Percentiles rank a stretch among this genome's conserved stretches.
Conservation (phyloP, 805 yeast genomes). For the Yarrowia sp. region DNA sequence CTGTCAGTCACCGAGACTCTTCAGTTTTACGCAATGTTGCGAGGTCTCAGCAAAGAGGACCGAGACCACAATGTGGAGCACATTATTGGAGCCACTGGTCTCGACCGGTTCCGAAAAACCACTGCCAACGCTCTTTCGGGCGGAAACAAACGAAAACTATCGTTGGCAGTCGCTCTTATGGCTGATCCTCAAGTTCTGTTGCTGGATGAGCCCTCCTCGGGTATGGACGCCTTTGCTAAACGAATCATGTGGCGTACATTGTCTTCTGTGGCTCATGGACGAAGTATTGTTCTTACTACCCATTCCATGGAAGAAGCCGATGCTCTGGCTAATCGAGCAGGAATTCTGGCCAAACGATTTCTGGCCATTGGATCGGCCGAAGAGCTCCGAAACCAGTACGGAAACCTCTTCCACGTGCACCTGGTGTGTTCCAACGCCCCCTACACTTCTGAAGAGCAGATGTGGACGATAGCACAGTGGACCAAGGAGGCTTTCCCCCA, state of each 20-base stretch:
- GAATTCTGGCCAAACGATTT: conserved; percentile 36
- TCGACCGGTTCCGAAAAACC: conserved; percentile 35
- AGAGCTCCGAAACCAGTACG: conserved; percentile 34
- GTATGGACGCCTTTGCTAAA: conserved; percentile 42
- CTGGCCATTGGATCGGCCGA: conserved; percentile 38
- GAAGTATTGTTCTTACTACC: conserved; percentile 39
- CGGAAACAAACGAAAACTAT: conserved; percentile 40
- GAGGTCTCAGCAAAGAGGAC: conserved; percentile 32
- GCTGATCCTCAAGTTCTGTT: conserved; percentile 40
- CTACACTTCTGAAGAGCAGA: conserved; percentile 33
- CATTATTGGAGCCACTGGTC: conserved; percentile 38
- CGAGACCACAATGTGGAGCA: conserved; percentile 34
- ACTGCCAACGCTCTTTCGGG: conserved; percentile 39
- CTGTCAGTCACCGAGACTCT: conserved; percentile 38
- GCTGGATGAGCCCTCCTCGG: conserved; percentile 42
- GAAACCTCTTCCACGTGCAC: conserved; percentile 37
- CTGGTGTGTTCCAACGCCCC: conserved; percentile 36
- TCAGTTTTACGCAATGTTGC: conserved; percentile 36
- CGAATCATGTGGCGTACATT: conserved; percentile 41
- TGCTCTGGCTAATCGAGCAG: conserved; percentile 39
- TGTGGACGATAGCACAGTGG: conserved; percentile 33
- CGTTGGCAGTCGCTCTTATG: conserved; percentile 39
- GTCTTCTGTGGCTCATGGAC: conserved; percentile 36
- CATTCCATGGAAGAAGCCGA: conserved; percentile 43
- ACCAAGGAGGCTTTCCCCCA: conserved; percentile 32